phyloP scores from a whole-genome alignment of 306 rosid genomes.

The Inga laurina region DNA sequence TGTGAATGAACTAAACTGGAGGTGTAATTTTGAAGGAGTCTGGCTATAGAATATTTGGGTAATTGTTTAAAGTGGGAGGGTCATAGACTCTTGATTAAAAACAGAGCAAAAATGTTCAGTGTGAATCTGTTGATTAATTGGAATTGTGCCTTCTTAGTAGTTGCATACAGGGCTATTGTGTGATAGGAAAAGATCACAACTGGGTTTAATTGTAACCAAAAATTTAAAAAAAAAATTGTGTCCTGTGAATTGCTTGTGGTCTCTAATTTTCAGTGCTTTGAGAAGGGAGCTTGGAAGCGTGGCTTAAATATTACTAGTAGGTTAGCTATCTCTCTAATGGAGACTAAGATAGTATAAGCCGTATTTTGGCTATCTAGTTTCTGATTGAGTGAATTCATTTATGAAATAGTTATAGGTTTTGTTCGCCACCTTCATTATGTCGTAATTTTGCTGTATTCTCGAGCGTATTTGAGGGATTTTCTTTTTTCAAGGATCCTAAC shows the following conservation, averaged over 20 bases:
- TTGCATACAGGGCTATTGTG: background rate
- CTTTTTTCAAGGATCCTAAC: background rate
- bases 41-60: background rate
- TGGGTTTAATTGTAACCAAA: background rate
- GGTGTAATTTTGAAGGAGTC: background rate
- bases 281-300: background rate
- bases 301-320: background rate
- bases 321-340: background rate
- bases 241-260: background rate
- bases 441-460: background rate
- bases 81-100: background rate
- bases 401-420: background rate
- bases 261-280: background rate
- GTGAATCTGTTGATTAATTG: background rate
- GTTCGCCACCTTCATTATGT: background rate
- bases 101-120: background rate
- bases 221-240: background rate
- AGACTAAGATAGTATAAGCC: background rate
- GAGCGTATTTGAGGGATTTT: background rate
- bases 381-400: background rate
- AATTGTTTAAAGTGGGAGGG: background rate
- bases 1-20: background rate
- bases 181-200: background rate
- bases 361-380: background rate
- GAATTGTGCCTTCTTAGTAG: background rate